Base-by-base conservation (phyloP, 306 rosid genomes). In the Boehmeria nivea region DNA sequence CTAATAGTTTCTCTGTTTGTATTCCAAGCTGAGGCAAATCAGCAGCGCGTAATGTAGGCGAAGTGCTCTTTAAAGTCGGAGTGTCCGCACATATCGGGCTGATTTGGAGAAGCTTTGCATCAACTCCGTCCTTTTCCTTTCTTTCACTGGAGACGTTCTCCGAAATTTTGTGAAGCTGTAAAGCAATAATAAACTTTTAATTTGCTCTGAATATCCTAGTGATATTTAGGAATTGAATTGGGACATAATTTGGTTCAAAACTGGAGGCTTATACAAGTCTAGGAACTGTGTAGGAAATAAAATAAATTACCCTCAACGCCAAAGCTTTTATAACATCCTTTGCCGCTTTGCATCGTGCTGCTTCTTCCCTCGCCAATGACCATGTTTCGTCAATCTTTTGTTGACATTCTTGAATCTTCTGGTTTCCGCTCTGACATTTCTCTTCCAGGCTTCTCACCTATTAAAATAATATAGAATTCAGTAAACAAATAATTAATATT, bases 311-410 rank as follows among this genome's bases (percentile, higher is more conserved):
- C 81, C 78, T 69, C 61, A 78, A 63, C 2, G 82, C 86, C 72
- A 88, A 78, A 59, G 81, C 94, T 70, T 78, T 82, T 61, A 82
- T 85, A 65, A 82, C 78, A 50, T 80, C 94, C 66, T 78, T 78
- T 9, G 94, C 86, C 61, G 88, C 81, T 71, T 85, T 80, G 60
- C 76, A 78, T 70, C 72, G 73, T 1, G 78, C 78, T n/a, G 88
- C 84, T 75, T 88, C 94, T 54, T 82, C 86, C 78, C 71, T 82
- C 0, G 88, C 91, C 12, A 80, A 51, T 27, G 65, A 63, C 88
- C 82, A 80, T 62, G 79, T 83, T 63, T 84, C 85, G 66, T 78
- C 78, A 2, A 80, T 54, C 69, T 80, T 70, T 50, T 72, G 63
- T 39, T 70, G 85, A 68, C 77, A 77, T 60, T 78, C 78, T 55